These are phyloP conservation scores for Dendrobium huoshanense DNA, from an alignment of 106 monocot species.

Conservation along the genomic window DNA sequence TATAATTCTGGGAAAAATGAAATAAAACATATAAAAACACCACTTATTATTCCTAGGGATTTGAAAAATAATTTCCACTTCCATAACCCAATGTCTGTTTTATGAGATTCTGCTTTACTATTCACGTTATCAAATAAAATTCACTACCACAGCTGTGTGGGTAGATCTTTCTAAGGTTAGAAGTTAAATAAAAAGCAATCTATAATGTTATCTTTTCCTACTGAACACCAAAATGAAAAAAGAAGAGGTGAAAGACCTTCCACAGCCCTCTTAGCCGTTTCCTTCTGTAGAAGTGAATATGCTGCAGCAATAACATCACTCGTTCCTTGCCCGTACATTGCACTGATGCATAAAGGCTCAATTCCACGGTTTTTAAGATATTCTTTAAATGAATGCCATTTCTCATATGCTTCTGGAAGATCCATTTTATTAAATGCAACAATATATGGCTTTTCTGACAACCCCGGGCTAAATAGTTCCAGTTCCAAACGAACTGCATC, in stretches of 20 bases:
- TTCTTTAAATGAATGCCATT: slow-evolving; percentile 67
- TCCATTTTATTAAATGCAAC: slow-evolving; percentile 97
- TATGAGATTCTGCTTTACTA: not conserved
- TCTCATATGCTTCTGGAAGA: slow-evolving; percentile 86
- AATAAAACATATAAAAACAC: not conserved
- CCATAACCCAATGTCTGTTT: not conserved
- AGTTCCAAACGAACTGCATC: slow-evolving; percentile 96
- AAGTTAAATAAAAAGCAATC: not conserved
- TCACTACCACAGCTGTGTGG: not conserved
- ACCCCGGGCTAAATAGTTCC: slow-evolving; percentile 83
- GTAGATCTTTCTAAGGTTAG: not conserved
- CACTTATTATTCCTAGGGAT: not conserved
- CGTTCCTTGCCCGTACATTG: slow-evolving; percentile 77
- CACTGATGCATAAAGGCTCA: slow-evolving; percentile 71
- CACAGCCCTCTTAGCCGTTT: slow-evolving; percentile 38
- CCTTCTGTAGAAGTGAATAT: slow-evolving; percentile 58
- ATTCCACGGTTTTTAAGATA: slow-evolving; percentile 41
- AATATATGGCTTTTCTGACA: slow-evolving; percentile 78
- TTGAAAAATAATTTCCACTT: not conserved
- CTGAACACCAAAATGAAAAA: not conserved
- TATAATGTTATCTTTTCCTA: not conserved
- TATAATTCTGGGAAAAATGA: not conserved
- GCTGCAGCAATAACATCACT: slow-evolving; percentile 65
- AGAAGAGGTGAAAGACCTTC: slow-evolving; percentile 41
- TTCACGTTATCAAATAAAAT: not conserved